Evolutionary conservation across 805 yeast species (phyloP).

Genomic region (Wickerhamiella occidentalis): DNA sequence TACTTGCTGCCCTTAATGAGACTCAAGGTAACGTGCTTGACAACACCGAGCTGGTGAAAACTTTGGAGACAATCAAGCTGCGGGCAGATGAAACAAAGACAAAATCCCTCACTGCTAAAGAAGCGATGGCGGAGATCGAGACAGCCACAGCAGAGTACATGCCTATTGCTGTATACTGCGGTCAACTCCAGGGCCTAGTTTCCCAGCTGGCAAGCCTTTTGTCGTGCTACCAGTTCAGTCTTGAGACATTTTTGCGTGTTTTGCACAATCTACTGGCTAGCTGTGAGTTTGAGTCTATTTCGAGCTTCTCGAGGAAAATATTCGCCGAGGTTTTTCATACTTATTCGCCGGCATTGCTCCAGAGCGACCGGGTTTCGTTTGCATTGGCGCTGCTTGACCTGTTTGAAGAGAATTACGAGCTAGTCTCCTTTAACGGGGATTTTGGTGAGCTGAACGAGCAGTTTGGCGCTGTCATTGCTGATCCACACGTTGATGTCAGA

Average conservation of each 20-base stretch:
- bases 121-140: conserved; percentile 45
- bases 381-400: conserved; percentile 31
- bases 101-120: conserved; percentile 43
- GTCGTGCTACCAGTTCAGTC: conserved; percentile 47
- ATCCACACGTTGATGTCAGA: not conserved
- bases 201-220: conserved; percentile 34
- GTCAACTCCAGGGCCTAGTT: conserved; percentile 39
- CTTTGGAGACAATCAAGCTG: conserved; percentile 51
- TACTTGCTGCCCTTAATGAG: conserved; percentile 46
- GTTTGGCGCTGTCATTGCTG: not conserved
- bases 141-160: conserved; percentile 35
- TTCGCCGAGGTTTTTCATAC: conserved; percentile 37
- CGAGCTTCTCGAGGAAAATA: conserved; percentile 29
- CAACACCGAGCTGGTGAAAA: conserved; percentile 44
- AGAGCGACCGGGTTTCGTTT: conserved; percentile 31
- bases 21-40: conserved; percentile 52
- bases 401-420: not conserved
- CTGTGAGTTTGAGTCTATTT: conserved; percentile 16
- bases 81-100: conserved; percentile 45
- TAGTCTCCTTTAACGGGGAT: not conserved
- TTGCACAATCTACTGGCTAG: conserved; percentile 20
- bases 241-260: conserved; percentile 33
- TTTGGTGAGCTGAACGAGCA: not conserved
- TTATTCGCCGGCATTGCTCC: conserved; percentile 37
- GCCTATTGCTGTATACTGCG: conserved; percentile 45